Base-by-base conservation (phyloP, 805 yeast species). In the Metschnikowia peoriensis region DNA sequence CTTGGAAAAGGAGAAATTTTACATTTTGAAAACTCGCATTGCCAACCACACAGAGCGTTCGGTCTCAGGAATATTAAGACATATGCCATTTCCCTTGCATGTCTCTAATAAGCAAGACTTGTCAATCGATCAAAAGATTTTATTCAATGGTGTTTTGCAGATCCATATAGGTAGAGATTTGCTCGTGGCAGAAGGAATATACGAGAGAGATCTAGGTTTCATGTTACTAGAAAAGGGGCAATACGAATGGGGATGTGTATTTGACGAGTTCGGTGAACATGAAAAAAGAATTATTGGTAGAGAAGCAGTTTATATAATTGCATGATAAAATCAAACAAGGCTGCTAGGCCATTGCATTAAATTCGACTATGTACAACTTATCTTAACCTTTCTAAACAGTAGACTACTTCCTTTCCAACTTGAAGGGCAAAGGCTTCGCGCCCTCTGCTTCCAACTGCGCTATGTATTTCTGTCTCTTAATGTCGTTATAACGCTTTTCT, bases 401-500 rank as follows among this genome's bases (percentile, higher is more conserved):
- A 16, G 46, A 43, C 55, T 47, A 60, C 53, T 55, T 63, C 28
- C 67, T 57, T 54, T 60, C 66, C 63, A 65, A 62, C 50, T 62
- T 65, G 59, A 65, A 63, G 16, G 69, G 69, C 50, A 65, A 60
- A 37, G 64, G 66, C 53, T 57, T 53, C 14, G 62, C 65, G 28
- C 90, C 89, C 57, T 84, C 83, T 16, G 80, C 83, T 63, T 86
- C 89, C 61, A 89, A 83, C 65, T 87, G 84, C 50, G 78, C 79
- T 62, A 89, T 68, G 68, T 88, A 85, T 58, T 79, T 76, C 57
- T 82, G 87, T 68, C 86, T 84, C 61, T 83, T 82, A 56, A 82
- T 72, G 60, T 90, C 97, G 53, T 83, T 85, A 39, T 84, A 86
- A 61, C 97, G 81, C 68, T 91, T 92, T 68, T 90, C 93, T 66